These are phyloP conservation scores for Amoebophrya sp. DNA, from an alignment of 169 alveolate species.

Conservation along the genomic window DNA sequence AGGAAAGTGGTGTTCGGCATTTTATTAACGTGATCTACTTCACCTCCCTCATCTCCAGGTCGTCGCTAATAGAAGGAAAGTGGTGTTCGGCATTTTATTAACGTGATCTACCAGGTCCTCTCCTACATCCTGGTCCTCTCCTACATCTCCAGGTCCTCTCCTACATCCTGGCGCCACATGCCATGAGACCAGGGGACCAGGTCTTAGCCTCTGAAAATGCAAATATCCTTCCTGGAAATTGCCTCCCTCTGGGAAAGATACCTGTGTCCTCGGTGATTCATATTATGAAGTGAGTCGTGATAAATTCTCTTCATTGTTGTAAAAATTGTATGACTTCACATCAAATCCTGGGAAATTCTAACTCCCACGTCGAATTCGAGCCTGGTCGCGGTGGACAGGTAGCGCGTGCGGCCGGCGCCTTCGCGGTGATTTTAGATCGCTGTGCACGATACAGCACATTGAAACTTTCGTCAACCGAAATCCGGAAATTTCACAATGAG, in stretches of 20 bases:
- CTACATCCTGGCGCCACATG: conserved; percentile 67
- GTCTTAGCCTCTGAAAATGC: conserved; percentile 67
- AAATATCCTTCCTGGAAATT: conserved; percentile 67
- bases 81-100: too few relatives aligned
- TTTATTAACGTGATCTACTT: too few relatives aligned
- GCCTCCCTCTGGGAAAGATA: conserved; percentile 65
- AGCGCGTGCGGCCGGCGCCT: conserved; percentile 73
- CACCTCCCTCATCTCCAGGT: too few relatives aligned
- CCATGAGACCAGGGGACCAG: conserved; percentile 71
- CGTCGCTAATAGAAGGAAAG: too few relatives aligned
- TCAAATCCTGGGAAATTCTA: too few relatives aligned
- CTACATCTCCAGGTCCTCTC: too few relatives aligned
- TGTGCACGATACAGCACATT: conserved; percentile 60
- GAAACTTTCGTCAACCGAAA: conserved; percentile 66
- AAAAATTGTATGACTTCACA: too few relatives aligned
- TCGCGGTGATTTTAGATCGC: conserved; percentile 55
- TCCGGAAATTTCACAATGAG: conserved; percentile 65
- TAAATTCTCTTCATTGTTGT: too few relatives aligned
- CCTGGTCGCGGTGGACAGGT: conserved; percentile 80
- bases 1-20: too few relatives aligned
- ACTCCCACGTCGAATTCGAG: conserved; percentile 66
- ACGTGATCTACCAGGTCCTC: too few relatives aligned
- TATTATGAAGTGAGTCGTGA: too few relatives aligned
- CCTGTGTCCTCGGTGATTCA: conserved; percentile 71
- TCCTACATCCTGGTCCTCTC: too few relatives aligned